Conservation (phyloP, 1,284 basidiomycete genomes). For the Pyrrhoderma lamaoense region DNA sequence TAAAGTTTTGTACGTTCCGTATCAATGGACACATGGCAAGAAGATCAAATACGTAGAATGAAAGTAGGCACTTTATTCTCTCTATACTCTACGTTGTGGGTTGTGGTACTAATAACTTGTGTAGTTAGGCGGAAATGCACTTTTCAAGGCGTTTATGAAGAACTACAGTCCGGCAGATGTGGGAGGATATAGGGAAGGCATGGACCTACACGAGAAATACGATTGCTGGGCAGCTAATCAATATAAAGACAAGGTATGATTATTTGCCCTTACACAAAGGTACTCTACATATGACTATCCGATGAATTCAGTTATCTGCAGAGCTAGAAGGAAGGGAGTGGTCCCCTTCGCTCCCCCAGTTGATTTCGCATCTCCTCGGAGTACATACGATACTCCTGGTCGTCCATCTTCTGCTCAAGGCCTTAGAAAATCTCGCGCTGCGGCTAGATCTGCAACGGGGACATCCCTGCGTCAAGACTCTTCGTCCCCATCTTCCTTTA, state of each 20-base stretch:
- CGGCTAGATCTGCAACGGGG: constrained; percentile 43
- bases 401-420: constrained; percentile 63
- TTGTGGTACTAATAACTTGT: constrained; percentile 11
- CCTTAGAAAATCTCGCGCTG: constrained; percentile 69
- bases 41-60: constrained; percentile 86
- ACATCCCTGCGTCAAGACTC: constrained; percentile 44
- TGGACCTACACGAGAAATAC: constrained; percentile 75
- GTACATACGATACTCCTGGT: constrained; percentile 36
- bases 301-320: constrained; percentile 55
- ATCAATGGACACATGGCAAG: constrained; percentile 95
- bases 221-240: constrained; percentile 88
- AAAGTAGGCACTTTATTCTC: constrained; percentile 46
- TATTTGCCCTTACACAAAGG: constrained; percentile 8
- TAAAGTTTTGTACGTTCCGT: constrained; percentile 83
- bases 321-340: constrained; percentile 63
- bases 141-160: constrained; percentile 73
- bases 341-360: constrained; percentile 62
- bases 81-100: constrained; percentile 20
- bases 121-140: constrained; percentile 79
- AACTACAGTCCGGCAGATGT: constrained; percentile 62
- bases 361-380: constrained; percentile 29
- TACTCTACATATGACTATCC: constrained; percentile 17
- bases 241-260: constrained; percentile 78
- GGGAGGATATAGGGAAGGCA: constrained; percentile 67
- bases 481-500: constrained; percentile 45